Base-by-base conservation (phyloP, 768 basidiomycete species). In the Goffeauzyma gilvescens region DNA sequence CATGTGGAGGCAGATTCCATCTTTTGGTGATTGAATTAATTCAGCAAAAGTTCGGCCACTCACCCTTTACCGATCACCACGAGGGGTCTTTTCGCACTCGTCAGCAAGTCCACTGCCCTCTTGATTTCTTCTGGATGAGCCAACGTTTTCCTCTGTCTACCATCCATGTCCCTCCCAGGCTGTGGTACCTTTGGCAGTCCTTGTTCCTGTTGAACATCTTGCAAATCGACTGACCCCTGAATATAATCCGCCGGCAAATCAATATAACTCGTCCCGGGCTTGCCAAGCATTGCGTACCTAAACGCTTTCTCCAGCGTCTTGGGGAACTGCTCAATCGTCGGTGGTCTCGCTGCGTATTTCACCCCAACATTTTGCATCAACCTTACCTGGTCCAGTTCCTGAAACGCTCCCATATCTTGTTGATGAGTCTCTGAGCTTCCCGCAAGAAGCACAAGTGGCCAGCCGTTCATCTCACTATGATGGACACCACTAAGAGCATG, bases 21-120 rank as follows among this genome's bases (percentile, higher is more conserved):
- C n/a, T n/a, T n/a, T n/a, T n/a, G n/a, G n/a, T n/a, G n/a, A n/a
- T n/a, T n/a, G n/a, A n/a, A n/a, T n/a, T n/a, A n/a, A n/a, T n/a
- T n/a, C n/a, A n/a, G n/a, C n/a, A n/a, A n/a, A n/a, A n/a, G n/a
- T n/a, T n/a, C n/a, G n/a, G n/a, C 34, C 7, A 40, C 49, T 15
- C 5, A 52, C 50, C 51, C 51, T 36, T 53, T 53, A 1, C 51
- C 51, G 21, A 53, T 42, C 8, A 53, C 44, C 5, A 53, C 24
- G 26, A 53, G 31, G 3, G 51, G 51, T n/a, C 51, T 38, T 26
- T 49, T 43, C 10, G 51, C 51, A 15, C 32, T 31, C 24, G 36
- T 27, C 17, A 53, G 41, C 9, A 53, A 37, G 14, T 46, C 39
- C 17, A 42, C 40, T 30, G 49, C 49, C 23, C 25, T 32, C 3